Evolutionary conservation across 2,329 filamentous ascomycete genomes (phyloP), one percentile per base, ranked within the genome.

Genomic region (Claviceps africana): DNA sequence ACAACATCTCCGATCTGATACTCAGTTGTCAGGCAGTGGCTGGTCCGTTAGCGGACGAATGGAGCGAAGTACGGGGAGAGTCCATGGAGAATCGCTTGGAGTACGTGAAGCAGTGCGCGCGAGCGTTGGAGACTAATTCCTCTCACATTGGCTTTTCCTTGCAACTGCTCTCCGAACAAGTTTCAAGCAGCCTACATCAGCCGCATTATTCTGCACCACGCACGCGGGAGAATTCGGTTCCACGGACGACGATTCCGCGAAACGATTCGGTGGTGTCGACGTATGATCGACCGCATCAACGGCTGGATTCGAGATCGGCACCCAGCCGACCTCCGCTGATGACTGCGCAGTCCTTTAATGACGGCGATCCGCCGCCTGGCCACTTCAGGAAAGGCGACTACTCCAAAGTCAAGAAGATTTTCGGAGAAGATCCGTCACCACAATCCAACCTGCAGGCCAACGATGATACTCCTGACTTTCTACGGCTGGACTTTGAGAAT

Each of bases 11-110:
- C 9, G 93, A 97, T 64, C 77, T 98, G 30, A 71, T 97, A 4
- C 71, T 95, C 48, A 82, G 85, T 54, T 96, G 90, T 62, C 93
- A 98, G 68, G 82, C 86, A 25, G 85, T 97, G n/a, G 87, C 89
- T 6, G 88, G 88, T 9, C 93, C 93, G 6, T 69, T 98, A 44
- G 87, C 85, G 9, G 93, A 98, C 64, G 93, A 98, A 69, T 98
- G 93, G 93, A 82, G 90, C 4, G 89, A 95, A 64, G 75, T 90
- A n/a, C 82, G 89, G 44, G 88, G 89, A 1, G 88, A 95, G 64
- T 86, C 90, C 8, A 73, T 98, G 31, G 91, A 96, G 62, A 88
- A 88, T 58, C 82, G 93, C 22, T 69, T 97, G 28, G 86, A 85
- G 57, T 84, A 86, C 56, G 88, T 96, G 54, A 81, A 85, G 50